Conservation (phyloP, 108 stramenopile genomes). For the Cyclostephanos tholiformis region DNA sequence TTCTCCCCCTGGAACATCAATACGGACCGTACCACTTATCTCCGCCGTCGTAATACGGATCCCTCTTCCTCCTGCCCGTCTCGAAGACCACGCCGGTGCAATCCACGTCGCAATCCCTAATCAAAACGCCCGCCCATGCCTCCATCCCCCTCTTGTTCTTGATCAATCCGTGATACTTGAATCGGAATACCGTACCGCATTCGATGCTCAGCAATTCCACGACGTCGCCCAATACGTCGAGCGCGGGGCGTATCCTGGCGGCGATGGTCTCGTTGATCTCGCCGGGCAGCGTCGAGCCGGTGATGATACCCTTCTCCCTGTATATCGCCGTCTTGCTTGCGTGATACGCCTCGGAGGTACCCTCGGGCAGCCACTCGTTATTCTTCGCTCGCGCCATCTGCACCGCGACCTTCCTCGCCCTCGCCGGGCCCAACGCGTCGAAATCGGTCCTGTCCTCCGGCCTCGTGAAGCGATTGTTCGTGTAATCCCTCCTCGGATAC, state of each 20-base stretch:
- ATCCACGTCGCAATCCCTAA: slow-evolving; percentile 80
- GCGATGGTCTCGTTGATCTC: slow-evolving; percentile 56
- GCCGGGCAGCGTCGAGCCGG: slow-evolving; percentile 72
- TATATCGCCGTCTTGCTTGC: slow-evolving; percentile 54
- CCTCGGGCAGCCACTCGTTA: slow-evolving; percentile 82
- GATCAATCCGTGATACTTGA: slow-evolving; percentile 86
- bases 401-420: slow-evolving; percentile 66
- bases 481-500: slow-evolving; percentile 63
- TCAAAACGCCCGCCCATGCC: slow-evolving; percentile 71
- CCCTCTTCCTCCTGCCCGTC: slow-evolving; percentile 78
- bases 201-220: slow-evolving; percentile 81
- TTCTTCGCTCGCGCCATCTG: slow-evolving; percentile 84
- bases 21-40: slow-evolving; percentile 68
- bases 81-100: slow-evolving; percentile 87
- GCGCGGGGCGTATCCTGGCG: slow-evolving; percentile 73
- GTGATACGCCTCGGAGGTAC: slow-evolving; percentile 63
- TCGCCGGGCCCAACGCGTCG: slow-evolving; percentile 64
- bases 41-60: slow-evolving; percentile 81
- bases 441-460: slow-evolving; percentile 71
- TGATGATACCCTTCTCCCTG: slow-evolving; percentile 64
- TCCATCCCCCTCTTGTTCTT: slow-evolving; percentile 85
- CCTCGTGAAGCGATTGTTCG: slow-evolving; percentile 82
- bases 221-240: slow-evolving; percentile 69
- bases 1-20: slow-evolving; percentile 4
- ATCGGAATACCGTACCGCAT: slow-evolving; percentile 73